Base-by-base conservation (phyloP, 208 protist genomes). In the Wallacemonas sp. region DNA sequence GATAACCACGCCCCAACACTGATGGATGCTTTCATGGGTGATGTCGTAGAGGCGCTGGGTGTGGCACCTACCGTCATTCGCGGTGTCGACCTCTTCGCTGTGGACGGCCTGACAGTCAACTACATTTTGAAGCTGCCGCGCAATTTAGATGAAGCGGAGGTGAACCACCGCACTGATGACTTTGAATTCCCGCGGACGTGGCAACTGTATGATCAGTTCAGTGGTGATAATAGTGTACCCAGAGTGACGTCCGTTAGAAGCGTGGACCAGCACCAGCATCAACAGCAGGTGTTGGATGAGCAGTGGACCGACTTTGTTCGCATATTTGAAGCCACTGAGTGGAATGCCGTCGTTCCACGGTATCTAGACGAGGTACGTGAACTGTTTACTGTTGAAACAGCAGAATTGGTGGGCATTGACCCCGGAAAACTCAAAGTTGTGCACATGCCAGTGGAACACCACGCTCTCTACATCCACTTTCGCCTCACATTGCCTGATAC, bases 171-270 rank as follows among this genome's bases (percentile, higher is more conserved):
- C 51, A 39, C 51, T 5, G 51, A 58, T 19, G 30, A 2, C 4
- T 58, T 58, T n/a, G 31, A 39, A 3, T 58, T 58, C 51, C 51
- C 51, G 30, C 51, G 51, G 15, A 58, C 51, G 6, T 58, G 51
- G 51, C 15, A 33, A 3, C 51, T 58, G n/a, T 58, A 58, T 31
- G 51, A 58, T 39, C 28, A 34, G 6, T 33, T 58, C 31, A 38
- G 1, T 9, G 28, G 31, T n/a, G n/a, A n/a, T n/a, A n/a, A n/a
- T n/a, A n/a, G n/a, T n/a, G n/a, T n/a, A n/a, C n/a, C n/a, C n/a
- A n/a, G n/a, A n/a, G n/a, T n/a, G n/a, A n/a, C n/a, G n/a, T 58
- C 51, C n/a, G 6, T 21, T 11, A 2, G n/a, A n/a, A 38, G 30
- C 11, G n/a, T 22, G 15, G 30, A 12, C 8, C 26, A 38, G 15